Conservation (phyloP, 352 stramenopile genomes). For the Phytophthora idaei region DNA sequence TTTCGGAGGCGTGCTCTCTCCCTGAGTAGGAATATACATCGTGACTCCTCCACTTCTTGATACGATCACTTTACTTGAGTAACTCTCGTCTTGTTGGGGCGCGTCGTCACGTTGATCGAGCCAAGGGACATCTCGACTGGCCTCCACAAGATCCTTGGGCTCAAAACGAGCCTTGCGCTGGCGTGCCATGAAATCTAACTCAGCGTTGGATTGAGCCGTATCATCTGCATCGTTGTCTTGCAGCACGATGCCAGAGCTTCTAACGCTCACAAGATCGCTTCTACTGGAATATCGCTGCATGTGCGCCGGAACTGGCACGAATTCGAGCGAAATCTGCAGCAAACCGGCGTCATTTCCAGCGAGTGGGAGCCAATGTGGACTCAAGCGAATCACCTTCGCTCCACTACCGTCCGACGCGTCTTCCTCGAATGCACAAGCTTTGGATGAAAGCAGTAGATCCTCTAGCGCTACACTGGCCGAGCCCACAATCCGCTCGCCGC, state of each 20-base stretch:
- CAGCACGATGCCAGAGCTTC: constrained; percentile 10
- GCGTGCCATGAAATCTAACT: constrained; percentile 10
- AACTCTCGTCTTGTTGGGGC: constrained; percentile 6
- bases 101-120: constrained; percentile 30
- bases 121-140: constrained; percentile 23
- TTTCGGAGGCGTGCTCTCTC: constrained; percentile 25
- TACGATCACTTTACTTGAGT: constrained; percentile 37
- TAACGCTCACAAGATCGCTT: background rate
- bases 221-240: constrained; percentile 29
- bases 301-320: constrained; percentile 32
- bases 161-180: constrained; percentile 36
- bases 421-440: constrained; percentile 22
- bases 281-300: constrained; percentile 3
- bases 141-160: constrained; percentile 25
- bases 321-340: constrained; percentile 60
- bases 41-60: constrained; percentile 50
- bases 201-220: constrained; percentile 9
- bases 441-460: constrained; percentile 38
- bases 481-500: constrained; percentile 52
- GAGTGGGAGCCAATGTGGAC: constrained; percentile 53
- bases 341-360: constrained; percentile 45
- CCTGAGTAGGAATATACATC: constrained; percentile 53
- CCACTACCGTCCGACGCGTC: constrained; percentile 17
- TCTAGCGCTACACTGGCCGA: constrained; percentile 42
- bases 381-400: constrained; percentile 18